Conservation (phyloP, 345 rosid genomes). For the Lumnitzera racemosa region DNA sequence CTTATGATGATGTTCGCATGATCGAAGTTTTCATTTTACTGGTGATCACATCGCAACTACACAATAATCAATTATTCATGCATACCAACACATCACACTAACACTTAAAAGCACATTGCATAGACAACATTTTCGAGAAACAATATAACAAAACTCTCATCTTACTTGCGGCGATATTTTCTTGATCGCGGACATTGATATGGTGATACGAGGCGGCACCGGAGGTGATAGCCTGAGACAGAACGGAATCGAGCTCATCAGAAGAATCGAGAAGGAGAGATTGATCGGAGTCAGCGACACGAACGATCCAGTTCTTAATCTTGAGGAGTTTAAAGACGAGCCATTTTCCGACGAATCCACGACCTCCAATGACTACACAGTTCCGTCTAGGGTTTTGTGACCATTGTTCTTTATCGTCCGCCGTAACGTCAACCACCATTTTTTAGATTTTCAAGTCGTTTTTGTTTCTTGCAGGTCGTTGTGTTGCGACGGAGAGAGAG, state of each 20-base stretch:
- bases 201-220: slow-evolving; percentile 59
- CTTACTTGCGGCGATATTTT: slow-evolving; percentile 51
- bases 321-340: slow-evolving; percentile 59
- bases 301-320: slow-evolving; percentile 68
- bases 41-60: background rate
- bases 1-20: no score
- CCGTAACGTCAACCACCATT: slow-evolving; percentile 4
- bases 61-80: background rate
- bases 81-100: background rate
- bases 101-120: background rate
- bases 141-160: background rate
- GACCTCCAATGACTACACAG: slow-evolving; percentile 82
- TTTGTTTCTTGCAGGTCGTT: background rate
- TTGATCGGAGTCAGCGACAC: slow-evolving; percentile 65
- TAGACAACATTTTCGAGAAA: background rate
- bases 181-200: slow-evolving; percentile 58
- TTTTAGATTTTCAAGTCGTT: background rate
- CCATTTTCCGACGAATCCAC: slow-evolving; percentile 73
- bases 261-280: slow-evolving; percentile 37
- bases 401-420: background rate
- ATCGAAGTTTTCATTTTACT: no score
- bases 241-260: slow-evolving; percentile 44
- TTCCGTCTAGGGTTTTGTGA: slow-evolving; percentile 21
- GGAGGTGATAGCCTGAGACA: slow-evolving; percentile 50
- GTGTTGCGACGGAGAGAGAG: background rate